Conservation (phyloP, 2,329 filamentous ascomycete species). For the Mollisia scopiformis region DNA sequence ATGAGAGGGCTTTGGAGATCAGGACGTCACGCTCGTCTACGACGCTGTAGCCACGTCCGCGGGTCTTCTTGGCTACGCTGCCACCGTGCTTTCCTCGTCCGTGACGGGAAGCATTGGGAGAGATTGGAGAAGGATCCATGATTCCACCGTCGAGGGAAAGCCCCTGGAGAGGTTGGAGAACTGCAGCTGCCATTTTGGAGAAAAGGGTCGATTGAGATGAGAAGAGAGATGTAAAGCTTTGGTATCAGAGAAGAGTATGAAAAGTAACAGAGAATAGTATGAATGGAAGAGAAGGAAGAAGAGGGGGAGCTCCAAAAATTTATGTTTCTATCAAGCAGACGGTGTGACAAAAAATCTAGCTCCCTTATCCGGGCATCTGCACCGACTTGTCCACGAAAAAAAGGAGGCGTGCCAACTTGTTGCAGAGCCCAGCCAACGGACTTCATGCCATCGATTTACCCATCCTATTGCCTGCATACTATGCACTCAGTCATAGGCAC, state of each 20-base stretch:
- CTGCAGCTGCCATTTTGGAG: conserved; percentile 34
- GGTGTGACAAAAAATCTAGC: conserved; percentile 11
- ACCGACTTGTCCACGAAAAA: conserved; percentile 18
- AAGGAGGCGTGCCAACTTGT: conserved; percentile 13
- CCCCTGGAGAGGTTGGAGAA: conserved; percentile 31
- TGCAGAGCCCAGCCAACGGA: conserved; percentile 20
- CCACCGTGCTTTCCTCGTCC: conserved; percentile 36
- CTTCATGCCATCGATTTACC: conserved; percentile 19
- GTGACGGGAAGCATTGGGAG: conserved; percentile 34
- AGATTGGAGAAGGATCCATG: conserved; percentile 37
- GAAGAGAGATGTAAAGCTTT: conserved; percentile 7
- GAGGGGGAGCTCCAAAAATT: conserved; percentile 16
- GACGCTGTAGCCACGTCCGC: conserved; percentile 44
- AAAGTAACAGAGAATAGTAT: conserved; percentile 5
- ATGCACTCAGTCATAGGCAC: conserved; percentile 29
- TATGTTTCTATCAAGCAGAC: conserved; percentile 10
- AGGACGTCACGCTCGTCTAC: conserved; percentile 44
- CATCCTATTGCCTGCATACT: conserved; percentile 21
- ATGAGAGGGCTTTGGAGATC: conserved; percentile 45
- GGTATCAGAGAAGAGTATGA: conserved; percentile 15
- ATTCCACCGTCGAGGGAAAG: conserved; percentile 35
- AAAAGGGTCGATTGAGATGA: conserved; percentile 14
- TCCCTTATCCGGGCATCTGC: conserved; percentile 15
- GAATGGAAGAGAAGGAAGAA: conserved; percentile 1
- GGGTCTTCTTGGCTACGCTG: conserved; percentile 38